Percentiles rank a stretch among this genome's conserved stretches.
phyloP scores from a whole-genome alignment of 352 stramenopile genomes.

The Albugo candida region DNA sequence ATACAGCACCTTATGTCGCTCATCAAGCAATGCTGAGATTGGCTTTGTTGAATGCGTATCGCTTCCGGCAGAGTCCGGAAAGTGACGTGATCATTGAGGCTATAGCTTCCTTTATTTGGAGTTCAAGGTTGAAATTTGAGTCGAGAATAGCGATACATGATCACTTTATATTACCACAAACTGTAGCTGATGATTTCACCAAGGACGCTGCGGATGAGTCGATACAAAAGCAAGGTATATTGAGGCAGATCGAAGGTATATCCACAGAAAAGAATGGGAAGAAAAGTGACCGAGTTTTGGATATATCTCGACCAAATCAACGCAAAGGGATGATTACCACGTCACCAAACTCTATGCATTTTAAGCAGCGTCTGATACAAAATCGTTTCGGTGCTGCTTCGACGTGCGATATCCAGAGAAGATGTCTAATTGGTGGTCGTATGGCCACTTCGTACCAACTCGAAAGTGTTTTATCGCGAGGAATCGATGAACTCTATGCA shows the following conservation, averaged over 20 bases:
- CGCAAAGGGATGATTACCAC: conserved; percentile 2
- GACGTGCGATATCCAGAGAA: conserved; percentile 49
- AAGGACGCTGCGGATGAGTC: too few relatives aligned
- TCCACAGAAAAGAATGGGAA: too few relatives aligned
- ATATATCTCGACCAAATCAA: conserved; percentile 5
- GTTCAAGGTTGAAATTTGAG: conserved; percentile 64
- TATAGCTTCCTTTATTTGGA: conserved; percentile 75
- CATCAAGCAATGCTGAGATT: conserved; percentile 1
- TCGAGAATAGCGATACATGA: conserved; percentile 52
- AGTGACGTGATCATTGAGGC: conserved; percentile 67
- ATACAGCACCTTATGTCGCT: too few relatives aligned
- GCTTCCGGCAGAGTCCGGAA: conserved; percentile 10
- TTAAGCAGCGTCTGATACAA: conserved; percentile 32
- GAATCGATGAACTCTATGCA: conserved; percentile 37
- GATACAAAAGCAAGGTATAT: too few relatives aligned
- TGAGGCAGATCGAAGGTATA: too few relatives aligned
- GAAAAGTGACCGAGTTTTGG: too few relatives aligned
- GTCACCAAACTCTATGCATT: too few relatives aligned
- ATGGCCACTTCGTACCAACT: conserved; percentile 46
- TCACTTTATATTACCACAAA: conserved; percentile 27
- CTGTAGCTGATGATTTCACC: too few relatives aligned
- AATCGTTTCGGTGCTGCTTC: conserved; percentile 46
- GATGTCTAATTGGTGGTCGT: conserved; percentile 47
- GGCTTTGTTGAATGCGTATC: conserved; percentile 7
- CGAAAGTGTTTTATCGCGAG: conserved; percentile 30